phyloP scores from a whole-genome alignment of 441 rosid genomes.

The Adansonia grandidieri region DNA sequence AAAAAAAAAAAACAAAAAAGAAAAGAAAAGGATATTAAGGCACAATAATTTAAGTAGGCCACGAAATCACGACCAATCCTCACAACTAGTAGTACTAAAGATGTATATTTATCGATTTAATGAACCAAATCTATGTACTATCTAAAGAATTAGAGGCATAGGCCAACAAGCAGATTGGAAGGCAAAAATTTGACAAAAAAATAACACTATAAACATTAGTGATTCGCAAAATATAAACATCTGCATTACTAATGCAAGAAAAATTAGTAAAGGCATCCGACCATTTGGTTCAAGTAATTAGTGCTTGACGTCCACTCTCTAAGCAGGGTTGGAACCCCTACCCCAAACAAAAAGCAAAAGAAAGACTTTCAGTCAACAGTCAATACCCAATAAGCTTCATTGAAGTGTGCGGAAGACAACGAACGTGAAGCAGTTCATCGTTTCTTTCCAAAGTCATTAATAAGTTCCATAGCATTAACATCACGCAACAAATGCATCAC shows the following conservation, averaged over 20 bases:
- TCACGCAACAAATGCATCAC: not conserved
- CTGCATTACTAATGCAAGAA: not conserved
- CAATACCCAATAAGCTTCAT: not conserved
- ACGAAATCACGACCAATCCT: not conserved
- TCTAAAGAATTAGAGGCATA: not conserved
- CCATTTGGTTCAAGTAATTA: not conserved
- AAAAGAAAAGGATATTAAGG: not conserved
- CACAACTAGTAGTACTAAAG: not conserved
- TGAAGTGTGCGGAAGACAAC: not conserved
- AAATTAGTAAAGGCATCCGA: too few relatives aligned
- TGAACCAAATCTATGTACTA: not conserved
- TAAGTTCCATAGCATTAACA: not conserved
- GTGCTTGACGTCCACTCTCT: not conserved
- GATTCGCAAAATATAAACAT: not conserved
- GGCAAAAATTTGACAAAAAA: not conserved
- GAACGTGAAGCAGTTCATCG: not conserved
- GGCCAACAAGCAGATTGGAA: not conserved
- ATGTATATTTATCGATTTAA: not conserved
- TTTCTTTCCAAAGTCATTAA: not conserved
- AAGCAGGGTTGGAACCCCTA: too few relatives aligned
- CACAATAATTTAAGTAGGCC: not conserved
- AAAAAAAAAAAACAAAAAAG: not conserved
- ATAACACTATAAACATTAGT: not conserved
- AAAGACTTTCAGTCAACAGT: not conserved
- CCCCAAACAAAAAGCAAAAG: too few relatives aligned